phyloP scores from a whole-genome alignment of 2,329 filamentous ascomycete genomes.

The Albifimbria verrucaria region DNA sequence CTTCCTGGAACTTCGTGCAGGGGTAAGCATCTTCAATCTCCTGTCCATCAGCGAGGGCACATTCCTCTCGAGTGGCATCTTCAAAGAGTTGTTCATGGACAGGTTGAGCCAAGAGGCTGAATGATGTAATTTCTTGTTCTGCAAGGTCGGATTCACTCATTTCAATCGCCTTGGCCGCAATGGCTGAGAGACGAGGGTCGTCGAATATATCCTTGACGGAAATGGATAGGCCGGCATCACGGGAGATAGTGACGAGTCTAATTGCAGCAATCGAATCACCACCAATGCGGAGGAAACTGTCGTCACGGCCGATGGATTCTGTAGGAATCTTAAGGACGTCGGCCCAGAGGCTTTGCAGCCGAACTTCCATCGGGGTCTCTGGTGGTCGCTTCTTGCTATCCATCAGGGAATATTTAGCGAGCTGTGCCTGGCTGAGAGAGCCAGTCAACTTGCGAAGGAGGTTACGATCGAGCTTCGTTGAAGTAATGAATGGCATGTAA shows the following conservation, averaged over 20 bases:
- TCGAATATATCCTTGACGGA: constrained; percentile 38
- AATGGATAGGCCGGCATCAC: constrained; percentile 28
- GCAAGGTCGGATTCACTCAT: no score
- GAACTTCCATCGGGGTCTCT: constrained; percentile 29
- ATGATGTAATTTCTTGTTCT: no score
- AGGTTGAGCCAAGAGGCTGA: no score
- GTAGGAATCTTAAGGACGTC: constrained; percentile 25
- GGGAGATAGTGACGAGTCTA: constrained; percentile 37
- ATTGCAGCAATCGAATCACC: constrained; percentile 46
- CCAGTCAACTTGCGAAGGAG: not conserved
- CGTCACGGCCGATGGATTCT: constrained; percentile 23
- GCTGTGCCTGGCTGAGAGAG: constrained; percentile 3
- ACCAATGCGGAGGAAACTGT: constrained; percentile 39
- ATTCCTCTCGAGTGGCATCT: not conserved
- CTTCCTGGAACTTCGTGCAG: constrained; percentile 3
- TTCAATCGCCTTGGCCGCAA: not conserved
- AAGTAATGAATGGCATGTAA: constrained; percentile 12
- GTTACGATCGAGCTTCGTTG: constrained; percentile 14
- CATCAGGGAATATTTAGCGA: not conserved
- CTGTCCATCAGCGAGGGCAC: not conserved
- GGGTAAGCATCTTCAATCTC: constrained; percentile 2
- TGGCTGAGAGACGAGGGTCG: constrained; percentile 31
- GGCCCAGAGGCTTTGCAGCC: constrained; percentile 28
- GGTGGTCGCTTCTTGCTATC: constrained; percentile 12
- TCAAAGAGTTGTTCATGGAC: not conserved